These are phyloP conservation scores for Diplodia scrobiculata DNA, from an alignment of 2,329 filamentous ascomycete species.

Conservation along the genomic window DNA sequence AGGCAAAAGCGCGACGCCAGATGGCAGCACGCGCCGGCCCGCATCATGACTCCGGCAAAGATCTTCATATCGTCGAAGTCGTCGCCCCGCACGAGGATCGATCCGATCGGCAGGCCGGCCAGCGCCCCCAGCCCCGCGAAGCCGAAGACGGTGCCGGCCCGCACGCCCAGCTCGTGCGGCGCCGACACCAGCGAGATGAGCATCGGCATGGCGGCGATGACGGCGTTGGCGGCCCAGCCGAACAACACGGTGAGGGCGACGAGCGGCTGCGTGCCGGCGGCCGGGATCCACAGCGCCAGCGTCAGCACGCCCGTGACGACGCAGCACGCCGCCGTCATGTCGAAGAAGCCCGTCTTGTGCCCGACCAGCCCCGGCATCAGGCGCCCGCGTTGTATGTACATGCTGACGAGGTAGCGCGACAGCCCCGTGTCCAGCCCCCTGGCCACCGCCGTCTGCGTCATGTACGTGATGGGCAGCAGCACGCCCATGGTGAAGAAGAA, in stretches of 20 bases:
- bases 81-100: background rate
- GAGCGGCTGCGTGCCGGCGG: conserved; percentile 37
- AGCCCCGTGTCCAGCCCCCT: conserved; percentile 51
- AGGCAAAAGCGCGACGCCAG: background rate
- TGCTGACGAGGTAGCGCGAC: conserved; percentile 53
- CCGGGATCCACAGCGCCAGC: conserved; percentile 54
- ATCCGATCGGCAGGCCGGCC: background rate
- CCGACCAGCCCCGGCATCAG: conserved; percentile 56
- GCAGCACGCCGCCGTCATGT: conserved; percentile 55
- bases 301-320: conserved; percentile 49
- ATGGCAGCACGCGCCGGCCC: background rate
- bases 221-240: conserved; percentile 56
- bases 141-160: background rate
- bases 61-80: background rate
- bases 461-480: conserved; percentile 58
- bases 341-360: conserved; percentile 59
- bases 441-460: conserved; percentile 44
- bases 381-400: conserved; percentile 56
- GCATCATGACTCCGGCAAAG: background rate
- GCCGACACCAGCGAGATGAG: background rate
- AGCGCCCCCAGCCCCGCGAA: background rate
- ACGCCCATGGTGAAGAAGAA: conserved; percentile 62
- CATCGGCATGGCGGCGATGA: conserved; percentile 48
- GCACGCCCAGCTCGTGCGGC: background rate
- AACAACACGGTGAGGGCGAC: conserved; percentile 53